Conservation (phyloP, 768 basidiomycete genomes). For the Rickenella mellea region DNA sequence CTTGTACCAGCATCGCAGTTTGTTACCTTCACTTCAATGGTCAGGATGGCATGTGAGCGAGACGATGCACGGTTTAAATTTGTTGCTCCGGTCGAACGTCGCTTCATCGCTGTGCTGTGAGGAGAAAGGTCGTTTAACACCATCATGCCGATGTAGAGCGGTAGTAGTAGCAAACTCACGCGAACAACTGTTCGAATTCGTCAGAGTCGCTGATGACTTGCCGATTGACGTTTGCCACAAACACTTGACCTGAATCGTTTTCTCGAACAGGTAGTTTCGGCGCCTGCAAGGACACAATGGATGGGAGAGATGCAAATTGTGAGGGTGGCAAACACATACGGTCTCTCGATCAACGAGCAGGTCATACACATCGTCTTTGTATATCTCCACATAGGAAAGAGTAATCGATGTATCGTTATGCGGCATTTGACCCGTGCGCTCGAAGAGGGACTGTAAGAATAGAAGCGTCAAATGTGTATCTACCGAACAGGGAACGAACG, state of each 20-base stretch:
- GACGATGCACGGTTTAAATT: slow-evolving; percentile 80
- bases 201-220: slow-evolving; percentile 25
- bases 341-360: slow-evolving; percentile 65
- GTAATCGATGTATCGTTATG: slow-evolving; percentile 36
- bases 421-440: slow-evolving; percentile 29
- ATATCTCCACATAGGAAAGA: slow-evolving; percentile 83
- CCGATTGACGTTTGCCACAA: slow-evolving; percentile 43
- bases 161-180: slow-evolving; percentile 23
- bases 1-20: slow-evolving; percentile 27
- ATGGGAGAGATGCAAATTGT: slow-evolving; percentile 26
- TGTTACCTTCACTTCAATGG: slow-evolving; percentile 54
- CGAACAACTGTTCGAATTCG: slow-evolving; percentile 40
- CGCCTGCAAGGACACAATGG: slow-evolving; percentile 22
- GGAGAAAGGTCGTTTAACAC: not conserved
- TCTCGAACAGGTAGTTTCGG: slow-evolving; percentile 48
- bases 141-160: not conserved
- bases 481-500: slow-evolving; percentile 9
- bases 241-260: slow-evolving; percentile 40
- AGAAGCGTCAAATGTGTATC: slow-evolving; percentile 1
- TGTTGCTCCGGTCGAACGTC: slow-evolving; percentile 79
- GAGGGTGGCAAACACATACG: slow-evolving; percentile 37
- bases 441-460: slow-evolving; percentile 43
- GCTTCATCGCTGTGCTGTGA: slow-evolving; percentile 55
- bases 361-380: slow-evolving; percentile 87
- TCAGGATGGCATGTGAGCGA: slow-evolving; percentile 81